Evolutionary conservation across 1,284 basidiomycete species (phyloP), one percentile per base, ranked within the genome.

Genomic region (Kwoniella shivajii): DNA sequence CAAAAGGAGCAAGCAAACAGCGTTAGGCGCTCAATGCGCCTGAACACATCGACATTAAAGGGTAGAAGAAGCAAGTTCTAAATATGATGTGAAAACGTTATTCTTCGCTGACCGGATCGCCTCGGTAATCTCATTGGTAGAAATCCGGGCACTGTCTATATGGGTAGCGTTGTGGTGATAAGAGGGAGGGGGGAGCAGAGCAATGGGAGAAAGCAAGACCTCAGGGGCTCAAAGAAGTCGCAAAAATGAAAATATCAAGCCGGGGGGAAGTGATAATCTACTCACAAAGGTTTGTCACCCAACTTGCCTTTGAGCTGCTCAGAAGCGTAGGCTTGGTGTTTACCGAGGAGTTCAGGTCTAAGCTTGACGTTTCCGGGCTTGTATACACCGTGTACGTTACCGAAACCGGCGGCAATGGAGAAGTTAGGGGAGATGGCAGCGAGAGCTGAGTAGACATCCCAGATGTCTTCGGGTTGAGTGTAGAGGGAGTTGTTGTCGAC

Each of bases 381-480:
- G 84, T 95, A 95, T 54, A 93, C 91, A 78, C 91, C 91, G 81
- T 96, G 93, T 41, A 96, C 92, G 81, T 96, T 96, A 57, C 92
- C 92, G 78, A 96, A 96, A 59, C 74, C 74, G 70, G 93, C 93
- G 59, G 93, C 93, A 77, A 96, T 96, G 72, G 88, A 90, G 82
- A 99, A 99, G 83, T 92, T 92, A 78, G 92, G 91, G 61, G 89
- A 84, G 79, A 99, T 88, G 73, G 85, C 82, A 80, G 80, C 85
- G 73, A 99, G 83, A 26, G 91, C 89, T 61, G 83, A 78, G 84
- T 96, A 85, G 69, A 99, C 90, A 63, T 97, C 94, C 77, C 83
- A 97, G 72, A 97, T 87, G 75, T 99, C 95, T 77, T 94, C 90
- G 56, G 96, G 94, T 80, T 99, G 95, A 45, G 96, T 99, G 85